Percentiles rank a stretch among this genome's conserved stretches.
Evolutionary conservation across 106 monocot genomes (phyloP).

Genomic region (Triglochin maritima): DNA sequence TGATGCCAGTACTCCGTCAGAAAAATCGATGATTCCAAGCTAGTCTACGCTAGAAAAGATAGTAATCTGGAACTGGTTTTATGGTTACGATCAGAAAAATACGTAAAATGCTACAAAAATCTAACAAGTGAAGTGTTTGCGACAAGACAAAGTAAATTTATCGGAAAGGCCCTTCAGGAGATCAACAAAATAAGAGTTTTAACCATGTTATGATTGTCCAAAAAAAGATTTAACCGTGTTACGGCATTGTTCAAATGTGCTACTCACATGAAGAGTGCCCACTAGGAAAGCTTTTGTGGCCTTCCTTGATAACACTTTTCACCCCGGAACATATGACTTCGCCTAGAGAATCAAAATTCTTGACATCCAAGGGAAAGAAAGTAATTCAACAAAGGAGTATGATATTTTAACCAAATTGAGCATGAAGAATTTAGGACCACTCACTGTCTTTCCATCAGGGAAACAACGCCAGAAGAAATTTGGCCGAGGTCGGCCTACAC

Average conservation of each 20-base stretch:
- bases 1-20: not conserved
- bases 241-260: not conserved
- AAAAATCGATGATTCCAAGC: too few species aligned
- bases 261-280: conserved; percentile 35
- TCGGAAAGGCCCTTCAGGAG: too few species aligned
- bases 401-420: not conserved
- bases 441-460: conserved; percentile 51
- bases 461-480: conserved; percentile 95
- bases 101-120: too few species aligned
- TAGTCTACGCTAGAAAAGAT: too few species aligned
- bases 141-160: too few species aligned
- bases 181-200: too few species aligned
- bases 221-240: too few species aligned
- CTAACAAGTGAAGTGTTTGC: too few species aligned
- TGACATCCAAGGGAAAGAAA: conserved; percentile 3
- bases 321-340: conserved; percentile 20
- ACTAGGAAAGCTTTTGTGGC: conserved; percentile 38
- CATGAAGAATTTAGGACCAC: conserved; percentile 13
- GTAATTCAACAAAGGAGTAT: not conserved
- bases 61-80: too few species aligned
- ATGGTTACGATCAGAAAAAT: too few species aligned
- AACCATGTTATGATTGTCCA: too few species aligned
- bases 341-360: conserved; percentile 18
- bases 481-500: conserved; percentile 80
- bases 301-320: conserved; percentile 28